Conservation (phyloP, 1,284 basidiomycete species). For the Xanthoconium separans region DNA sequence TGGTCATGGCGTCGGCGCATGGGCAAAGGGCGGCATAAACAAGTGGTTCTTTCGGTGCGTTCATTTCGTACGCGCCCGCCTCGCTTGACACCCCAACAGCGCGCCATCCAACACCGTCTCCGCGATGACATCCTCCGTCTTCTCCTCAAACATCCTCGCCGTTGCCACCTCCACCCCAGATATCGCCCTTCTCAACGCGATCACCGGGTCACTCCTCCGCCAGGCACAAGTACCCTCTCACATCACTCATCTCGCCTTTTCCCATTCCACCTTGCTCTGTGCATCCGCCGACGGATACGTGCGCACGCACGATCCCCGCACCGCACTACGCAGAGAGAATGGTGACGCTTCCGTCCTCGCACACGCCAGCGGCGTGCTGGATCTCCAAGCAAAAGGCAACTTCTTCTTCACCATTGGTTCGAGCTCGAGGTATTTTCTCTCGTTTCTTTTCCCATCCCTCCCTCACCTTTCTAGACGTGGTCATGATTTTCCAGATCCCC, state of each 20-base stretch:
- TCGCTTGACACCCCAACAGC: constrained; percentile 6
- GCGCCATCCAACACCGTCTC: constrained; percentile 39
- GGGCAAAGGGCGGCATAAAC: constrained; percentile 80
- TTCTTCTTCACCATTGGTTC: constrained; percentile 85
- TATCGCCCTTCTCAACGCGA: constrained; percentile 70
- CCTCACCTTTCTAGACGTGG: constrained; percentile 60
- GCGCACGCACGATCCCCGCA: constrained; percentile 82
- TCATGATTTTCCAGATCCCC: constrained; percentile 85
- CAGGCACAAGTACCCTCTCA: constrained; percentile 56
- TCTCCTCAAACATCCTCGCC: constrained; percentile 57
- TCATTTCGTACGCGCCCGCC: not conserved
- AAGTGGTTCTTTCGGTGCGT: constrained; percentile 73
- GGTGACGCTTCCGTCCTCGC: constrained; percentile 63
- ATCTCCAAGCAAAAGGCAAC: constrained; percentile 78
- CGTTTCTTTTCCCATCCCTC: not conserved
- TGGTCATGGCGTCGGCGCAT: constrained; percentile 66
- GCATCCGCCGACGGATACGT: constrained; percentile 84
- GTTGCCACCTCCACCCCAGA: constrained; percentile 64
- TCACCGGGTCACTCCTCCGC: constrained; percentile 69
- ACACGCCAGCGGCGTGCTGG: constrained; percentile 80
- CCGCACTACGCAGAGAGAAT: constrained; percentile 49
- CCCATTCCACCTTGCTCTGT: constrained; percentile 66
- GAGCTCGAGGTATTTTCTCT: constrained; percentile 64
- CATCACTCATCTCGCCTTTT: constrained; percentile 64
- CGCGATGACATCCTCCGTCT: constrained; percentile 58